These are phyloP conservation scores for Suillus bovinus DNA, from an alignment of 768 basidiomycete species.

Conservation along the genomic window DNA sequence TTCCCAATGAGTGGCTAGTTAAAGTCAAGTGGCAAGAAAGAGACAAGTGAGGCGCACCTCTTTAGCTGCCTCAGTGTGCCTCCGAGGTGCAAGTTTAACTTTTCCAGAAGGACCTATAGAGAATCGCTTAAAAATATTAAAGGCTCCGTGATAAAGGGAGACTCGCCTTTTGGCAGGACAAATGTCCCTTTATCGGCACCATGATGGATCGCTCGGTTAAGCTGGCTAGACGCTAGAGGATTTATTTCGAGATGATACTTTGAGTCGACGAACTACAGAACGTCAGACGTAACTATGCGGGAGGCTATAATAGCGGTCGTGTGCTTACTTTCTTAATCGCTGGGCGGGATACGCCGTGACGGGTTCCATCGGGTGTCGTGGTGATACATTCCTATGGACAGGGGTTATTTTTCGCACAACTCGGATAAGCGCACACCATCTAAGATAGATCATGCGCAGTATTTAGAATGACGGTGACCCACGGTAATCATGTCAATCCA, in stretches of 20 bases:
- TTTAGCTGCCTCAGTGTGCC: slow-evolving; percentile 10
- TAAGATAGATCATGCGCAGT: slow-evolving; percentile 9
- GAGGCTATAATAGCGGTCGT: not conserved
- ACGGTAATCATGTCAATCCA: slow-evolving; percentile 47
- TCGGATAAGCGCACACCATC: slow-evolving; percentile 32
- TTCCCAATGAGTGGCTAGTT: not conserved
- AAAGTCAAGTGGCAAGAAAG: not conserved
- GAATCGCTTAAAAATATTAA: not conserved
- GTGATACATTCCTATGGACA: slow-evolving; percentile 68
- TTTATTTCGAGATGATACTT: slow-evolving; percentile 52
- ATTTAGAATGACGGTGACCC: slow-evolving; percentile 30
- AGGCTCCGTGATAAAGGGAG: not conserved
- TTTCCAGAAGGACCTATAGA: slow-evolving; percentile 28
- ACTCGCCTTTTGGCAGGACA: slow-evolving; percentile 54
- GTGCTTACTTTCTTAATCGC: slow-evolving; percentile 80
- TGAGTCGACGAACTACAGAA: slow-evolving; percentile 50
- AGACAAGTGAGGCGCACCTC: slow-evolving; percentile 13
- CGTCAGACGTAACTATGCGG: not conserved
- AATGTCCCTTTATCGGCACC: slow-evolving; percentile 55
- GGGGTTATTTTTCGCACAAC: slow-evolving; percentile 18
- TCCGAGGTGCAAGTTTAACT: slow-evolving; percentile 25
- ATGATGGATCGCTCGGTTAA: slow-evolving; percentile 54
- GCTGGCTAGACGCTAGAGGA: slow-evolving; percentile 42
- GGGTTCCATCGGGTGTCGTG: slow-evolving; percentile 61
- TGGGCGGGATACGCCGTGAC: slow-evolving; percentile 72